Evolutionary conservation across 2,329 filamentous ascomycete genomes (phyloP).

Genomic region (Cladosporium sp.): DNA sequence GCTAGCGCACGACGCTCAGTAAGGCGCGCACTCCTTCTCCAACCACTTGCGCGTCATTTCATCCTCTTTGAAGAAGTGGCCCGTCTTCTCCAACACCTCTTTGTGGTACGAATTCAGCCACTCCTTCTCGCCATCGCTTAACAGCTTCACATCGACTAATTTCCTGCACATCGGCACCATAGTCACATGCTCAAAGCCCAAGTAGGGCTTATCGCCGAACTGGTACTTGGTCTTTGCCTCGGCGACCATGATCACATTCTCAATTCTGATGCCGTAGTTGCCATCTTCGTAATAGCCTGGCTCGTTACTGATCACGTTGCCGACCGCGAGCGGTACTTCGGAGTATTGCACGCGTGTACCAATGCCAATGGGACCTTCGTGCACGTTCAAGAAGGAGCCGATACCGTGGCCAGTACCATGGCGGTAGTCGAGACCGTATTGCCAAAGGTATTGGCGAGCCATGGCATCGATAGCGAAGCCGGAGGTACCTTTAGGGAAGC

Average conservation of each 20-base stretch:
- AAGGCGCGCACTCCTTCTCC: conserved; percentile 74
- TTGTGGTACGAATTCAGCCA: conserved; percentile 87
- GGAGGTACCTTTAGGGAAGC: conserved; percentile 93
- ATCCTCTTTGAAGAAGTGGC: conserved; percentile 69
- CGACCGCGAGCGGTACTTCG: conserved; percentile 82
- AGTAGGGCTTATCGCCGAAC: conserved; percentile 89
- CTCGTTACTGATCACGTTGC: conserved; percentile 91
- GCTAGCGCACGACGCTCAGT: conserved; percentile 33
- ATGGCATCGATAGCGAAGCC: conserved; percentile 87
- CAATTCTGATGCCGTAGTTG: conserved; percentile 89
- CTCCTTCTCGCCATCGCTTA: conserved; percentile 69
- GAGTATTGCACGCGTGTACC: conserved; percentile 87
- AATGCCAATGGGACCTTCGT: conserved; percentile 95
- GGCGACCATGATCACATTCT: conserved; percentile 88
- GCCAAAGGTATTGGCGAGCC: conserved; percentile 89
- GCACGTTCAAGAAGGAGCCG: conserved; percentile 91
- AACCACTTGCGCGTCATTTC: conserved; percentile 73
- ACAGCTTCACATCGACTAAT: conserved; percentile 68
- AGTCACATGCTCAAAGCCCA: conserved; percentile 95
- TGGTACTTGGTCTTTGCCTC: conserved; percentile 82
- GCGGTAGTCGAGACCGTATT: conserved; percentile 86
- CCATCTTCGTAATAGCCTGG: conserved; percentile 97
- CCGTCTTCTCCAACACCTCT: conserved; percentile 78
- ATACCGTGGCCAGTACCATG: conserved; percentile 96
- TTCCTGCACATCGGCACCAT: conserved; percentile 94